A percentile compares a stretch with the other conserved stretches of the same genome.
These are phyloP conservation scores for Isoetes taiwanensis DNA, from an alignment of 75 land plant genomes.

Conservation along the genomic window DNA sequence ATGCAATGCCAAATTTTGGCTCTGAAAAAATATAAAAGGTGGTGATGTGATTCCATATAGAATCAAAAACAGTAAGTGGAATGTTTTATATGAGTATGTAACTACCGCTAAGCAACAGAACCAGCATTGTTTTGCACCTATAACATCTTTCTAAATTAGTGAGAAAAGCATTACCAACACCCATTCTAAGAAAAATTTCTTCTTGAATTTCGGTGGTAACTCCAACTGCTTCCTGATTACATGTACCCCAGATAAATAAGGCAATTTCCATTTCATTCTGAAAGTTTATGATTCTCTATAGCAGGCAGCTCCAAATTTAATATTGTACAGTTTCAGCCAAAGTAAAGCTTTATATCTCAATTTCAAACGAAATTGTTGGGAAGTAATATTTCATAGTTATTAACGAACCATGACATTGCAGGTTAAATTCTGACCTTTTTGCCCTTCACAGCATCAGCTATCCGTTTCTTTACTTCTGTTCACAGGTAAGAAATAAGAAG, in stretches of 20 bases:
- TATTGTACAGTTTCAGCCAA: too few species aligned
- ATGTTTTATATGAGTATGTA: too few species aligned
- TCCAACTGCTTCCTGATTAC: conserved; percentile 76
- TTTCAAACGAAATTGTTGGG: neutral
- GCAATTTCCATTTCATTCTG: conserved; percentile 1
- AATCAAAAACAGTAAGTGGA: too few species aligned
- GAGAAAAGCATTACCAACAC: conserved; percentile 40
- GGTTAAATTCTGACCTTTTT: conserved; percentile 33
- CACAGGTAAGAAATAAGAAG: neutral
- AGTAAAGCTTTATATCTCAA: too few species aligned
- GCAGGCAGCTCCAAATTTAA: neutral
- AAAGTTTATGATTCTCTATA: neutral
- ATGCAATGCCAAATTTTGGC: conserved; percentile 79
- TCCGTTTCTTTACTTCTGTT: conserved; percentile 72
- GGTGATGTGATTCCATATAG: too few species aligned
- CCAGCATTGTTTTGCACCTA: neutral
- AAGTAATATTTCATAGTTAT: neutral
- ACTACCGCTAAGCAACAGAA: neutral
- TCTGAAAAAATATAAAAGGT: too few species aligned
- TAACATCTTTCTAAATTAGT: neutral
- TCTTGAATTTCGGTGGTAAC: conserved; percentile 88
- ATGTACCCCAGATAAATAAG: neutral
- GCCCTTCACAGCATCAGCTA: conserved; percentile 67
- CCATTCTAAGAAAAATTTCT: conserved; percentile 76
- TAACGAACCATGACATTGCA: neutral